Evolutionary conservation across 495 filamentous ascomycete genomes (phyloP).

Genomic region (Penicillium egyptiacum): DNA sequence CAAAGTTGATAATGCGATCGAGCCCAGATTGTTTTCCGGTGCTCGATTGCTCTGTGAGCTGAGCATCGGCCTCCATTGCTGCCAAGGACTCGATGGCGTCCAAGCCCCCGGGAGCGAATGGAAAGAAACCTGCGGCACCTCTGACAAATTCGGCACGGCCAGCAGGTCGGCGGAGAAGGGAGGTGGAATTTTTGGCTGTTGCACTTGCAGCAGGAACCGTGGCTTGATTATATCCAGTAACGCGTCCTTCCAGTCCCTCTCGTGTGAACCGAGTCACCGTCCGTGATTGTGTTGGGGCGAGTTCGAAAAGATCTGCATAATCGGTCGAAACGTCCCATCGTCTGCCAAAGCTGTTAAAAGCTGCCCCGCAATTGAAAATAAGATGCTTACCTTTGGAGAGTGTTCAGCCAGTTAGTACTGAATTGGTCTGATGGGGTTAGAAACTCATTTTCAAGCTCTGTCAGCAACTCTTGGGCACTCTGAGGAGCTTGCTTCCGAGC

Average conservation of each 20-base stretch:
- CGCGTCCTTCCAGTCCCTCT: conserved; percentile 88
- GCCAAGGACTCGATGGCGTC: conserved; percentile 83
- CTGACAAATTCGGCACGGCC: conserved; percentile 88
- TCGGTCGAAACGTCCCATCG: conserved; percentile 81
- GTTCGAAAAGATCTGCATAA: conserved; percentile 74
- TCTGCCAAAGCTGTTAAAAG: conserved; percentile 37
- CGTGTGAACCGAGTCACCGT: conserved; percentile 89
- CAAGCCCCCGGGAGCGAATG: conserved; percentile 89
- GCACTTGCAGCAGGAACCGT: conserved; percentile 87
- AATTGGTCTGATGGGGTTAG: conserved; percentile 76
- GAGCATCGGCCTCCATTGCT: conserved; percentile 66
- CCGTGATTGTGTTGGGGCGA: conserved; percentile 88
- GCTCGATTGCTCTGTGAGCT: conserved; percentile 43
- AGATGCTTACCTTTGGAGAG: conserved; percentile 67
- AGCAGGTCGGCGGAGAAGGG: conserved; percentile 82
- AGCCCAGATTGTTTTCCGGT: conserved; percentile 48
- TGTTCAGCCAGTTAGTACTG: conserved; percentile 79
- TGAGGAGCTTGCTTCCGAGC: conserved; percentile 55
- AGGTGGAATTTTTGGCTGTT: conserved; percentile 96
- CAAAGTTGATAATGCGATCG: conserved; percentile 79
- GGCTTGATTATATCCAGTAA: conserved; percentile 92
- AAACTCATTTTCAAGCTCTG: conserved; percentile 72
- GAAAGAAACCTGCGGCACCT: conserved; percentile 94
- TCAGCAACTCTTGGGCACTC: conserved; percentile 58
- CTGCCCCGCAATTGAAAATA: conserved; percentile 5